Evolutionary conservation across 78 protist genomes (phyloP).

Genomic region (Cavenderia fasciculata): DNA sequence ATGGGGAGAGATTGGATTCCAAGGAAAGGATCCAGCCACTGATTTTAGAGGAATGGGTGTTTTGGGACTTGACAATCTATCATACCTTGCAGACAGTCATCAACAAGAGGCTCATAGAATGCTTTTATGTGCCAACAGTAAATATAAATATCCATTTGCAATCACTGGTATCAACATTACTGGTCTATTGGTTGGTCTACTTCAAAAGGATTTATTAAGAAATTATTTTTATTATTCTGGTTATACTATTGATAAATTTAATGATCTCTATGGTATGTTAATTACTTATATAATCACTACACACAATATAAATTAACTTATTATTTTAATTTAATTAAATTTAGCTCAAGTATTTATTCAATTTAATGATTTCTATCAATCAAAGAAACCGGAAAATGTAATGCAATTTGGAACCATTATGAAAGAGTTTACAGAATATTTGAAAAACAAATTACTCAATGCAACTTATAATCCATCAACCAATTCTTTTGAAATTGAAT

Average conservation of each 20-base stretch:
- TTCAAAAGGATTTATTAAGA: slow-evolving; percentile 5
- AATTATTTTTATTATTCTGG: slow-evolving; percentile 16
- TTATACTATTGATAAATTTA: slow-evolving; percentile 1
- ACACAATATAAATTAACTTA: neutral
- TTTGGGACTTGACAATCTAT: slow-evolving; percentile 60
- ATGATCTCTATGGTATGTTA: slow-evolving; percentile 35
- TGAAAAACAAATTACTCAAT: too few relatives aligned
- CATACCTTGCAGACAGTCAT: slow-evolving; percentile 24
- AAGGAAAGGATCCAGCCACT: slow-evolving; percentile 80
- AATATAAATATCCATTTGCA: slow-evolving; percentile 49
- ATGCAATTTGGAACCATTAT: slow-evolving; percentile 50
- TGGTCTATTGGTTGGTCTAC: neutral
- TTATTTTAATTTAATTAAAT: neutral
- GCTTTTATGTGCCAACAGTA: neutral
- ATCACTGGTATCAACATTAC: slow-evolving; percentile 66
- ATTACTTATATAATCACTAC: neutral
- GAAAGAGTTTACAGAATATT: slow-evolving; percentile 13
- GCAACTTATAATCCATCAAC: too few relatives aligned
- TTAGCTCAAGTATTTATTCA: slow-evolving; percentile 17
- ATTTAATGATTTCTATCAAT: slow-evolving; percentile 45
- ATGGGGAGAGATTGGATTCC: slow-evolving; percentile 77
- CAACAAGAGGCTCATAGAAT: neutral
- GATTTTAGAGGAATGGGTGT: slow-evolving; percentile 82
- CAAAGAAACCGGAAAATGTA: slow-evolving; percentile 41
- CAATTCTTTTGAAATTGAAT: too few relatives aligned